These are phyloP conservation scores for Schizopora paradoxa DNA, from an alignment of 1,284 basidiomycete species.

Conservation along the genomic window DNA sequence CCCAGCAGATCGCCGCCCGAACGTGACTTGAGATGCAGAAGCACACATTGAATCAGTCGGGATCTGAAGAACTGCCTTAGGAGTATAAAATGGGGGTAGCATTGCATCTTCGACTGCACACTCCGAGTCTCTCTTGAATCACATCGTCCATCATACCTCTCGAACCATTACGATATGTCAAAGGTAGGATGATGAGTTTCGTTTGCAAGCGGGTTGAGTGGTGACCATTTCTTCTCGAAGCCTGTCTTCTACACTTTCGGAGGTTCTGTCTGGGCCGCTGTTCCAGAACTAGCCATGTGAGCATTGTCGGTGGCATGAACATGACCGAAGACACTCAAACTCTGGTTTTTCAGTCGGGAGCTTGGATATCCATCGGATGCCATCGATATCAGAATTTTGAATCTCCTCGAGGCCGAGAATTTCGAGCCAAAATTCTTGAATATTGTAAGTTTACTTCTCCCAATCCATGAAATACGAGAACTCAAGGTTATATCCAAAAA, in stretches of 20 bases:
- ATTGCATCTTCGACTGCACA: too few relatives aligned
- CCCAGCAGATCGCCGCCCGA: too few relatives aligned
- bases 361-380: slow-evolving; percentile 35
- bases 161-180: too few relatives aligned
- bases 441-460: slow-evolving; percentile 32
- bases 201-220: neutral
- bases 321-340: neutral
- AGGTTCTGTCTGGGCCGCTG: slow-evolving; percentile 45
- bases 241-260: slow-evolving; percentile 41
- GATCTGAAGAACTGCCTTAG: too few relatives aligned
- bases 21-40: too few relatives aligned
- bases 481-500: slow-evolving; percentile 1
- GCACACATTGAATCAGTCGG: too few relatives aligned
- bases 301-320: neutral
- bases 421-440: slow-evolving; percentile 54
- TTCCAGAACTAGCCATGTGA: slow-evolving; percentile 45
- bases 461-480: neutral
- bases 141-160: too few relatives aligned
- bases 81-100: too few relatives aligned
- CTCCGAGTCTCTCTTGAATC: too few relatives aligned
- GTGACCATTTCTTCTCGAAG: slow-evolving; percentile 20
- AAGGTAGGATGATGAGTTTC: too few relatives aligned
- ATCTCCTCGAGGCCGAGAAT: slow-evolving; percentile 53
- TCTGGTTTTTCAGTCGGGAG: slow-evolving; percentile 31
- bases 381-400: slow-evolving; percentile 34